phyloP scores from a whole-genome alignment of 2,329 filamentous ascomycete genomes.

The Colletotrichum cordylinicola region DNA sequence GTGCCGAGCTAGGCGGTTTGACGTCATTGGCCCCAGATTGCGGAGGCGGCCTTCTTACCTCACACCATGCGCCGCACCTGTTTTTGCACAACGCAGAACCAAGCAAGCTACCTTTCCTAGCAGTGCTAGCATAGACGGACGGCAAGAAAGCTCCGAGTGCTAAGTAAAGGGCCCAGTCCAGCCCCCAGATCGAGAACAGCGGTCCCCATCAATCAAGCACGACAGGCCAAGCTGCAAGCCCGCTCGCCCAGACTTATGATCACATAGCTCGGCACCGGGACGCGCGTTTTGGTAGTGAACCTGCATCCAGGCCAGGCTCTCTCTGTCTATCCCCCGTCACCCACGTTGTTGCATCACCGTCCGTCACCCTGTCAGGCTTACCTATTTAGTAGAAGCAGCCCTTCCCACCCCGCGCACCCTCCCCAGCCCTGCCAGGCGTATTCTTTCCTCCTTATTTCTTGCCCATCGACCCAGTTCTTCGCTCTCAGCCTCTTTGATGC shows the following conservation, averaged over 20 bases:
- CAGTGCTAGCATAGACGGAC: neutral
- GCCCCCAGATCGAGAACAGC: neutral
- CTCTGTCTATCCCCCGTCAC: neutral
- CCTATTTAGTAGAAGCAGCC: constrained; percentile 6
- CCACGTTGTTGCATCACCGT: neutral
- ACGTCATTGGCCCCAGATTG: constrained; percentile 23
- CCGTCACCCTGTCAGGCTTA: neutral
- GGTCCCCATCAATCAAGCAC: neutral
- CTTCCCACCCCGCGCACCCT: neutral
- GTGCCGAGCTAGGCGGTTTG: constrained; percentile 23
- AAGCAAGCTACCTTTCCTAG: neutral
- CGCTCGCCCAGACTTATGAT: constrained; percentile 19
- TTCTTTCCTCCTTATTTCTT: neutral
- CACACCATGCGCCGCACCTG: neutral
- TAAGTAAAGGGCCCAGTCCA: neutral
- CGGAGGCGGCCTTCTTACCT: neutral
- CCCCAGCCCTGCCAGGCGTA: constrained; percentile 1
- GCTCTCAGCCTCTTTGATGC: neutral
- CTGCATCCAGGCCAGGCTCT: neutral
- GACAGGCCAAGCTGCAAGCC: neutral
- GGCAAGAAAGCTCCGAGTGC: neutral
- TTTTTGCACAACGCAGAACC: neutral
- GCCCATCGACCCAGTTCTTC: neutral
- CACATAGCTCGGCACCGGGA: constrained; percentile 4
- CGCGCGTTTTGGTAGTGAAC: constrained; percentile 10